Evolutionary conservation across 768 basidiomycete genomes (phyloP), one percentile per base, ranked within the genome.

Genomic region (Naematelia aurantialba): DNA sequence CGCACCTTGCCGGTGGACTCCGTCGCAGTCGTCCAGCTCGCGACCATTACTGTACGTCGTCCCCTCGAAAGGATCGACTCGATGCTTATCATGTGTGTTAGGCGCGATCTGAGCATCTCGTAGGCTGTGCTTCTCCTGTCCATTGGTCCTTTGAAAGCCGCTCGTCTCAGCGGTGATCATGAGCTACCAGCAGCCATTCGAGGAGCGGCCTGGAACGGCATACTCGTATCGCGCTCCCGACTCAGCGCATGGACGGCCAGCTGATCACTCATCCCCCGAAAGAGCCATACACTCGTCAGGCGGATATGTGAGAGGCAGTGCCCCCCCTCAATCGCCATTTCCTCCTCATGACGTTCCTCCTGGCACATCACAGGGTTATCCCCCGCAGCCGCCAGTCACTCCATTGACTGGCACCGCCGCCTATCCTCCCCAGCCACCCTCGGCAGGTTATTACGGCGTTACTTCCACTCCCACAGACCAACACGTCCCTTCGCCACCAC

Each of bases 401-500:
- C 68, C 68, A 2, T n/a, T 69, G n/a, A 62, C 54, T 53, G 62
- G 60, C 34, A 34, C 17, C 45, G 34, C 58, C 2, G 25, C 56
- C 1, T 72, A 72, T 45, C 67, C 70, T 10, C 58, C 65, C 55
- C 65, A 60, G 42, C 60, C 63, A 19, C 55, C 63, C n/a, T 58
- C 64, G 45, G 60, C 62, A 4, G 55, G 57, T 25, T 72, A 65
- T 45, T 72, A 69, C 55, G 70, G 70, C n/a, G 39, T 67, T n/a
- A 34, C 65, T 5, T 58, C 58, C 21, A 62, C 62, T 27, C 63
- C 62, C 22, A 58, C 55, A 11, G 56, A 57, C 14, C 55, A 68
- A 31, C 65, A 66, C 31, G 55, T 66, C 21, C 71, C 71, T 21
- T 70, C 69, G 12, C 71, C 71, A 4, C 71, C 71, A 22, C 65